Evolutionary conservation across 106 monocot genomes (phyloP), one percentile per base, ranked within the genome.

Genomic region (Xerophyta viscosa): DNA sequence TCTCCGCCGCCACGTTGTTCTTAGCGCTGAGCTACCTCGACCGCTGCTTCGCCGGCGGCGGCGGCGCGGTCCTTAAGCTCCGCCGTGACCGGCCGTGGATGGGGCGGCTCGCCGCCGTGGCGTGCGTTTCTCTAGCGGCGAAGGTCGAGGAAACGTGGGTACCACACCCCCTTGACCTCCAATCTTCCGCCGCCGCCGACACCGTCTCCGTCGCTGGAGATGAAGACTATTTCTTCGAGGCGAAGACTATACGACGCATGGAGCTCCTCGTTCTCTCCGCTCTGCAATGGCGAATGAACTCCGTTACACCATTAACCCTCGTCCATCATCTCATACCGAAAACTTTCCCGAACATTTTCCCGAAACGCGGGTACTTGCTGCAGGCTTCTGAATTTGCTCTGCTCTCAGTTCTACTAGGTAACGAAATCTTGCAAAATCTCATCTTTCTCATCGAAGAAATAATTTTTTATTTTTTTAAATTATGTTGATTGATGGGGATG

Each of bases 111-210:
- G 58, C 71, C 0, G 70, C 81, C 0, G 74, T 78, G 15, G 77
- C 87, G 0, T 87, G 76, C 54, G 76, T 79, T 23, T 87, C 93
- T 14, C 58, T 94, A 8, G 93, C 93, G 4, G 93, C 88, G 29
- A 94, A 88, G 61, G 69, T 94, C 41, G 93, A 94, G 60, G 88
- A 94, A 70, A 84, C 78, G 24, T 74, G 48, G 14, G 93, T 84
- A 1, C 93, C 93, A n/a, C 66, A 88, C 46, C 56, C 88, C 12
- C 72, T 84, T 41, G 93, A 94, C 62, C 81, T 94, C 3, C 93
- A 94, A 56, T 55, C 66, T 29, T 17, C 28, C 28, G 52, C 52
- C 0, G 54, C 20, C 8, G 31, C 20, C 47, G 10, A 46, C 46
- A 24, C 4, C 48, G 25, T 10, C 27, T 9, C 27, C 29, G 60